Evolutionary conservation across 2,329 filamentous ascomycete species (phyloP).

Genomic region (Saccharata proteae): DNA sequence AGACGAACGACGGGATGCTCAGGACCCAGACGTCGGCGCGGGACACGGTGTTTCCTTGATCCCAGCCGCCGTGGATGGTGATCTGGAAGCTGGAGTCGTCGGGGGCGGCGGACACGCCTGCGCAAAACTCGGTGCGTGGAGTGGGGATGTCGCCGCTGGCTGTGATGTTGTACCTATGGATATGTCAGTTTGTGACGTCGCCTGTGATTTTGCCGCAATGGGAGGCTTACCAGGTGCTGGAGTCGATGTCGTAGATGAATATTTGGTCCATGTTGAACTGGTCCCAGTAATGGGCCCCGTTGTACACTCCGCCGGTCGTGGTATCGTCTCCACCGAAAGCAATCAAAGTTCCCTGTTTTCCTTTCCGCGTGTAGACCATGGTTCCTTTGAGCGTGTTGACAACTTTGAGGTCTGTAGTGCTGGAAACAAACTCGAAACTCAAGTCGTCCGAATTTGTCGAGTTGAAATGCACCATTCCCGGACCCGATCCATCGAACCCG

Average conservation of each 20-base stretch:
- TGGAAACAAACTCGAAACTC: background rate
- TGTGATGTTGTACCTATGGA: constrained; percentile 3
- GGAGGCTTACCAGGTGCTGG: constrained; percentile 6
- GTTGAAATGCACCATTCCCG: constrained; percentile 1
- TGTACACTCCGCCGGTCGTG: background rate
- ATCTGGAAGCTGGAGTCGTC: constrained; percentile 7
- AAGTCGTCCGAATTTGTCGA: background rate
- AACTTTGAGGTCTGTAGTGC: background rate
- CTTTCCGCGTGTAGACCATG: constrained; percentile 4
- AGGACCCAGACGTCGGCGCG: constrained; percentile 4
- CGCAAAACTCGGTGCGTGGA: constrained; percentile 1
- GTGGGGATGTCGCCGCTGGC: constrained; percentile 6
- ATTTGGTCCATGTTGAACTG: background rate
- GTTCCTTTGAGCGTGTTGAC: constrained; percentile 2
- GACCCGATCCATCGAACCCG: constrained; percentile 1
- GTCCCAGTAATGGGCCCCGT: constrained; percentile 1
- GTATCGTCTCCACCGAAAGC: constrained; percentile 4
- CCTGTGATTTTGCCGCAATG: too few relatives aligned
- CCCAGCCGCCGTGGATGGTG: constrained; percentile 8
- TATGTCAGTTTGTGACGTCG: too few relatives aligned
- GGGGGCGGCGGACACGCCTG: constrained; percentile 5
- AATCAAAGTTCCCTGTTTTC: background rate
- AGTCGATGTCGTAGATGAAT: constrained; percentile 4
- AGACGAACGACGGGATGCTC: constrained; percentile 6
- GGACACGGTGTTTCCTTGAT: constrained; percentile 1